Evolutionary conservation across 106 monocot genomes (phyloP).

Genomic region (Dioscorea zingiberensis): DNA sequence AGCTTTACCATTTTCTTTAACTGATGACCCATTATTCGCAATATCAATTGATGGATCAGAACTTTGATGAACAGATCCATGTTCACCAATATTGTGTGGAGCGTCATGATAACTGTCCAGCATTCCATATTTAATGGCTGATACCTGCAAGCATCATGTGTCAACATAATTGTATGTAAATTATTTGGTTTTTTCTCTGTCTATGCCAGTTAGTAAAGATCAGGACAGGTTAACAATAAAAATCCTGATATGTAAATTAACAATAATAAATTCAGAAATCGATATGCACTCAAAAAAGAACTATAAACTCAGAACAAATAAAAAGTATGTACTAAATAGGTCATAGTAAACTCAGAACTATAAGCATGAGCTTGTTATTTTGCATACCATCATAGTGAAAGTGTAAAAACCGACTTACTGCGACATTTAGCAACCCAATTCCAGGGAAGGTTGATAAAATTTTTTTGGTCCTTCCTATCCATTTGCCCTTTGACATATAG

Average conservation of each 20-base stretch:
- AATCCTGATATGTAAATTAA: no score
- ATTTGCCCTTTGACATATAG: slow-evolving; percentile 22
- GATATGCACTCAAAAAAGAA: no score
- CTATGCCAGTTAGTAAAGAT: no score
- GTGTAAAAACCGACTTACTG: slow-evolving; percentile 81
- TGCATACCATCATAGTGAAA: no score
- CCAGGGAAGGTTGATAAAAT: slow-evolving; percentile 53
- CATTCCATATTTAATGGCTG: slow-evolving; percentile 42
- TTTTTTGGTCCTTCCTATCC: slow-evolving; percentile 27
- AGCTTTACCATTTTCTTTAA: slow-evolving; percentile 6
- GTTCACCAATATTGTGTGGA: slow-evolving; percentile 29
- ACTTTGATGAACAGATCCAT: slow-evolving; percentile 10
- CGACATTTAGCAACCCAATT: slow-evolving; percentile 73
- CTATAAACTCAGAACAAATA: no score
- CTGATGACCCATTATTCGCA: slow-evolving; percentile 27
- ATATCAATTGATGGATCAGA: slow-evolving; percentile 28
- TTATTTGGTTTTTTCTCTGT: no score
- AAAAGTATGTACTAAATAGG: background rate
- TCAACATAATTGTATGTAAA: background rate
- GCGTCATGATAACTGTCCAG: slow-evolving; percentile 55
- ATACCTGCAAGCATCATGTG: slow-evolving; percentile 46
- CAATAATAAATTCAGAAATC: no score
- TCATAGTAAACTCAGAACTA: background rate
- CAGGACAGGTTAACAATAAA: no score
- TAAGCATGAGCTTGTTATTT: no score